A percentile compares a stretch with the other conserved stretches of the same genome.
phyloP scores from a whole-genome alignment of 257 asterid species.

The Solanum gandarillasii region DNA sequence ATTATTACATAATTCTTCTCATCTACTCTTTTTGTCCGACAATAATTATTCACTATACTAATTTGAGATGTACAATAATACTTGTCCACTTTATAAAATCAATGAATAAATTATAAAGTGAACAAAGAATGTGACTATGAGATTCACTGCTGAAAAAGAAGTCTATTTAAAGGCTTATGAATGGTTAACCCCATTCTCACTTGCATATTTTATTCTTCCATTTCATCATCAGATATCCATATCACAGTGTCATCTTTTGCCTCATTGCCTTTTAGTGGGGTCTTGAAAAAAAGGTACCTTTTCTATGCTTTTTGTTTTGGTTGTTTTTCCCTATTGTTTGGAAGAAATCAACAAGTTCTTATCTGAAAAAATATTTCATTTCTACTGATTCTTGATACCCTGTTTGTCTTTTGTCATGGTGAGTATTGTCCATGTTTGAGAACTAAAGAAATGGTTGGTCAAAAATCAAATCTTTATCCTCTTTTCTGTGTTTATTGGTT shows the following conservation, averaged over 20 bases:
- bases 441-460: neutral
- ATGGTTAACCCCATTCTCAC: neutral
- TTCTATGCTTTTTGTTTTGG: neutral
- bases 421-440: neutral
- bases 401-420: neutral
- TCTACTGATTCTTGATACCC: neutral
- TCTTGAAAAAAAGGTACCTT: neutral
- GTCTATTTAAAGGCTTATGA: neutral
- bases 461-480: neutral
- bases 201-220: neutral
- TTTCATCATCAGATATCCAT: neutral
- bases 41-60: accelerated
- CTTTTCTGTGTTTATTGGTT: neutral
- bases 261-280: neutral
- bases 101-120: too few relatives aligned
- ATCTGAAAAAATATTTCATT: neutral
- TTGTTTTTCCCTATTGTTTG: neutral
- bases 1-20: too few relatives aligned
- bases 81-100: accelerated
- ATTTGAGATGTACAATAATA: too few relatives aligned
- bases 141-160: neutral
- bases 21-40: accelerated
- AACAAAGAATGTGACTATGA: neutral
- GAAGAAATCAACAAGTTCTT: neutral
- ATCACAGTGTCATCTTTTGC: neutral